Conservation (phyloP, 2,329 filamentous ascomycete species). For the Monilinia fructicola region DNA sequence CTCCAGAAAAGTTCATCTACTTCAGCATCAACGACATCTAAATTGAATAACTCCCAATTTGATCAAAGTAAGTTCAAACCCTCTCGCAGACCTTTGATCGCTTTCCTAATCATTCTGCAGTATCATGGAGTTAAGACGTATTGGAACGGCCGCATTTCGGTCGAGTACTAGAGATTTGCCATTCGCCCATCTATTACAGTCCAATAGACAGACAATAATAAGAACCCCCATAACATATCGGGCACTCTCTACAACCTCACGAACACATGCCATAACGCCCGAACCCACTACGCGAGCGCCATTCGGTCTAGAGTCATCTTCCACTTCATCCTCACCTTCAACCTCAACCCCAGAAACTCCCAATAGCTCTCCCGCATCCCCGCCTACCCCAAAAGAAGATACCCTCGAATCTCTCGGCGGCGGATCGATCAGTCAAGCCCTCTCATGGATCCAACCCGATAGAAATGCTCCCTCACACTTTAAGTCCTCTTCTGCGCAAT, state of each 20-base stretch:
- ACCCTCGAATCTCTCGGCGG: constrained; percentile 12
- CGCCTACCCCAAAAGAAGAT: constrained; percentile 21
- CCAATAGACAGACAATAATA: not conserved
- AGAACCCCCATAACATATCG: constrained; percentile 4
- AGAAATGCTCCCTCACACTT: not conserved
- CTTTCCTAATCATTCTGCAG: constrained; percentile 26
- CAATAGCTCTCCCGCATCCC: not conserved
- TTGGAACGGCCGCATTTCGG: constrained; percentile 1
- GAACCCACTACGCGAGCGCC: constrained; percentile 14
- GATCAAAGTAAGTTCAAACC: constrained; percentile 28
- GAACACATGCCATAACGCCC: not conserved
- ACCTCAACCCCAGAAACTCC: not conserved
- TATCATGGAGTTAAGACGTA: constrained; percentile 41
- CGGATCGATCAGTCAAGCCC: constrained; percentile 4
- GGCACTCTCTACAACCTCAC: constrained; percentile 18
- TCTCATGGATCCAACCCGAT: not conserved
- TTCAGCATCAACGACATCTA: constrained; percentile 30
- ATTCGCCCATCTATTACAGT: constrained; percentile 3
- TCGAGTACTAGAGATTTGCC: constrained; percentile 10
- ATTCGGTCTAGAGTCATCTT: not conserved
- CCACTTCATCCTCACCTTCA: not conserved
- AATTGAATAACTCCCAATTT: constrained; percentile 20
- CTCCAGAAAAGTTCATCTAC: constrained; percentile 15
- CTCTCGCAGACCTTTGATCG: constrained; percentile 23
- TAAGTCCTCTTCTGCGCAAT: not conserved